Percentiles rank a stretch among this genome's conserved stretches.
phyloP scores from a whole-genome alignment of 1,284 basidiomycete species.

The Cutaneotrichosporon cyanovorans region DNA sequence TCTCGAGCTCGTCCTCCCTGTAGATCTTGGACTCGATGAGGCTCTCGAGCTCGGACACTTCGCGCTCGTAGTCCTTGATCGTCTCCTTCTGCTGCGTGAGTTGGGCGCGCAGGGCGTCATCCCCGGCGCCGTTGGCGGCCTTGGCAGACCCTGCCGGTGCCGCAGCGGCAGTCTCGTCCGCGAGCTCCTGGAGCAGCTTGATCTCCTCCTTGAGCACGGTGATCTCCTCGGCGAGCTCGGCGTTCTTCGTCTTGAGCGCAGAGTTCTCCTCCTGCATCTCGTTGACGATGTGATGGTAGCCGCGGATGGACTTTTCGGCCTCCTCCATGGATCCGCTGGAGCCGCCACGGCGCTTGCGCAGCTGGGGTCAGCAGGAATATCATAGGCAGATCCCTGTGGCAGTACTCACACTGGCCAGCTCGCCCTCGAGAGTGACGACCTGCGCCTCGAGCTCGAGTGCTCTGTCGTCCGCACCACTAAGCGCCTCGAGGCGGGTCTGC shows the following conservation, averaged over 20 bases:
- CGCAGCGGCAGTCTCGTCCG: constrained; percentile 5
- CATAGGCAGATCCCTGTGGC: background rate
- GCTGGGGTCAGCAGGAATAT: background rate
- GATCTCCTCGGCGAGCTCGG: constrained; percentile 69
- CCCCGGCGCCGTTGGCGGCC: constrained; percentile 5
- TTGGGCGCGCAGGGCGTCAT: constrained; percentile 29
- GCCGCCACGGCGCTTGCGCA: constrained; percentile 9
- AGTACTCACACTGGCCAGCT: constrained; percentile 27
- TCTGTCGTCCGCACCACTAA: constrained; percentile 12
- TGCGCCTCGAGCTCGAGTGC: constrained; percentile 22
- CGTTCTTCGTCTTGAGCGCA: constrained; percentile 57
- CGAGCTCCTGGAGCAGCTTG: constrained; percentile 34
- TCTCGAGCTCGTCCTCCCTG: constrained; percentile 86
- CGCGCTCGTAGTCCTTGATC: constrained; percentile 63
- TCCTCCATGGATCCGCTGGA: constrained; percentile 24
- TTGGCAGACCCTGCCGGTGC: background rate
- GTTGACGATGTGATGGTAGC: constrained; percentile 64
- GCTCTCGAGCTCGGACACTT: constrained; percentile 79
- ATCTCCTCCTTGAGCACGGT: constrained; percentile 51
- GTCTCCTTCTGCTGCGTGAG: constrained; percentile 19
- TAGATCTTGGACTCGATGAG: constrained; percentile 91
- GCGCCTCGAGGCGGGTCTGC: constrained; percentile 9
- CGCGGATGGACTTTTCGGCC: constrained; percentile 38
- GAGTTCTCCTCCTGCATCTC: constrained; percentile 76
- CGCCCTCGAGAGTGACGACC: constrained; percentile 25